Evolutionary conservation across 192 early-diverging fungal species (phyloP).

Genomic region (Entomortierella parvispora): DNA sequence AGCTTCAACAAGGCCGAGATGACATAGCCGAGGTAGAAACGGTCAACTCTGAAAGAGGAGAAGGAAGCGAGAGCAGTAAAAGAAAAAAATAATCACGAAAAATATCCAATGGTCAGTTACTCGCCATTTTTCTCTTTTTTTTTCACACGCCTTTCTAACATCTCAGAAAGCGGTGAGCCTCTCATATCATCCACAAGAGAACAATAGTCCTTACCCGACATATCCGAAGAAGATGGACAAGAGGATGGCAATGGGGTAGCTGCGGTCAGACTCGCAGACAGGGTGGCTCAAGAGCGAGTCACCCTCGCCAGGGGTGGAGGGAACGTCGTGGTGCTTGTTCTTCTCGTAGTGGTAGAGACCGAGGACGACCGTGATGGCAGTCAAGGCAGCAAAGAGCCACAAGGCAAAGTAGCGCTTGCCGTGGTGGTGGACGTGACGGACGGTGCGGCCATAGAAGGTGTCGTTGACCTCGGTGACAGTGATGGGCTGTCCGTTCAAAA

Average conservation of each 20-base stretch:
- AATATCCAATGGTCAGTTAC: not conserved
- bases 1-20: slow-evolving; percentile 60
- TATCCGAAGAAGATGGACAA: slow-evolving; percentile 65
- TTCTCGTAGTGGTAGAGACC: slow-evolving; percentile 45
- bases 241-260: slow-evolving; percentile 60
- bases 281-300: slow-evolving; percentile 4
- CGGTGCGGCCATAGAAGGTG: slow-evolving; percentile 47
- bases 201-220: slow-evolving; percentile 49
- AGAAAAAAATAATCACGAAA: slow-evolving; percentile 11
- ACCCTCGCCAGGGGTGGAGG: slow-evolving; percentile 23
- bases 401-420: slow-evolving; percentile 50
- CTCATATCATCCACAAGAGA: not conserved
- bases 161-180: not conserved
- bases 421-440: slow-evolving; percentile 44
- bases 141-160: not conserved
- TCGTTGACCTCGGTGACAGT: slow-evolving; percentile 20
- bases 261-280: slow-evolving; percentile 60
- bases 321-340: slow-evolving; percentile 11
- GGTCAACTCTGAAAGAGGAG: slow-evolving; percentile 53
- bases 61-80: too few relatives aligned
- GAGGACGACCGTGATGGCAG: slow-evolving; percentile 34
- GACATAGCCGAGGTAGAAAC: slow-evolving; percentile 67
- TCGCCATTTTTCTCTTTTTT: not conserved
- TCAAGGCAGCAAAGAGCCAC: slow-evolving; percentile 38
- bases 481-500: slow-evolving; percentile 35